Evolutionary conservation across 805 yeast genomes (phyloP), one percentile per base, ranked within the genome.

Genomic region (Lipomyces sp.): DNA sequence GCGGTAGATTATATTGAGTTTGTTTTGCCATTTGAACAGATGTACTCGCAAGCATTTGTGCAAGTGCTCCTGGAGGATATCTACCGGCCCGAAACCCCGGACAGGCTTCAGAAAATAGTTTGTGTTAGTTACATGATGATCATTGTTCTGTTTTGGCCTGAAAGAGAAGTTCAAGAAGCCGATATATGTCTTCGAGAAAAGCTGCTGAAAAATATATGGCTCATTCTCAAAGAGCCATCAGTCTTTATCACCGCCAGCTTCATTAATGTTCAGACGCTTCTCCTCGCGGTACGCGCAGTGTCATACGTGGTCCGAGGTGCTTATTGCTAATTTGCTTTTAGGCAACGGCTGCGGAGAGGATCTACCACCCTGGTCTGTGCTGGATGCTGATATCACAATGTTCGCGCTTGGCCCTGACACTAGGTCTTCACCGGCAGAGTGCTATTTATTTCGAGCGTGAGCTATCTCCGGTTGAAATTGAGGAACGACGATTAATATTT

Each of bases 351-450:
- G 55, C 60, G 18, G 29, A 42, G 15, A 8, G 13, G 10, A 5
- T 57, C 10, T n/a, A 61, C n/a, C 59, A 37, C 29, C 68, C 68
- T 8, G 68, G 68, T 15, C 59, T 65, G 4, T 55, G 59, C 11
- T 65, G 65, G 65, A 60, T 51, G 63, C 50, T 61, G 5, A 35
- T 57, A 10, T 48, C 68, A 24, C 62, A 53, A 5, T 61, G 65
- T n/a, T 51, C 59, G 29, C 62, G 60, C 6, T 42, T 33, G 4
- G 68, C 63, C 4, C 59, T 35, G 37, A 45, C 68, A 35, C 62
- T 65, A 1, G 68, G 68, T 3, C 35, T 65, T 18, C 68, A 65
- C 50, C 65, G 68, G 2, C 59, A 48, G 18, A 62, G 58, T 18
- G 61, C 64, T 11, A 54, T 62, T 33, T 62, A 65, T 34, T 57